Base-by-base conservation (phyloP, 2,329 filamentous ascomycete species). In the Fusarium redolens region DNA sequence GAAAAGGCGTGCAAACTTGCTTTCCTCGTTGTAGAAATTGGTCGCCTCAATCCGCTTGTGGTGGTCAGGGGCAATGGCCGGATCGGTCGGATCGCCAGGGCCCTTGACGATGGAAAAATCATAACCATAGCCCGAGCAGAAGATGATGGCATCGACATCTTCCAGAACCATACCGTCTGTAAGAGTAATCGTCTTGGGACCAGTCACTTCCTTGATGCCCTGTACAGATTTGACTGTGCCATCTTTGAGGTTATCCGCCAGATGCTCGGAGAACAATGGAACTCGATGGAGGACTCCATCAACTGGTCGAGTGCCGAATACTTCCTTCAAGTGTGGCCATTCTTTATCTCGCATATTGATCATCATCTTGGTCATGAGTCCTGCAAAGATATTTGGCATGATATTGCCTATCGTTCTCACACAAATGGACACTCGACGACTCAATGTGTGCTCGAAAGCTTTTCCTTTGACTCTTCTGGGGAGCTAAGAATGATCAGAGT, bases 391-490 rank as follows among this genome's bases (percentile, higher is more conserved):
- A 25, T 56, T 66, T 4, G 76, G 76, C 40, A 55, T 70, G 30
- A 65, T 14, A 28, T 41, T 66, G 20, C 57, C 60, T 20, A 77
- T 9, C 10, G 54, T 43, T 62, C 76, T 64, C 13, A 77, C 20
- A 25, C 59, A 74, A 37, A 63, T 68, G 13, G 76, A 74, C 13
- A 79, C 57, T 7, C 81, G 77, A 40, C 79, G 79, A 40, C 77
- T 83, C 51, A 81, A 59, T 40, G 61, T 52, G 20, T 82, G 79
- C 63, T 83, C 82, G 10, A 75, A 76, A 4, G 82, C 81, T 8
- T 72, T 77, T 43, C 82, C 82, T 15, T 83, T 80, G 22, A 78
- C 22, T 33, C 71, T 48, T 33, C 75, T 73, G 44, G 78, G 78
- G 30, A 81, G 61, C 76, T 57, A 22, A 13, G 9, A 5, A n/a